Percentiles rank a stretch among this genome's conserved stretches.
phyloP scores from a whole-genome alignment of 1,284 basidiomycete genomes.

The Trichosporon sp. region DNA sequence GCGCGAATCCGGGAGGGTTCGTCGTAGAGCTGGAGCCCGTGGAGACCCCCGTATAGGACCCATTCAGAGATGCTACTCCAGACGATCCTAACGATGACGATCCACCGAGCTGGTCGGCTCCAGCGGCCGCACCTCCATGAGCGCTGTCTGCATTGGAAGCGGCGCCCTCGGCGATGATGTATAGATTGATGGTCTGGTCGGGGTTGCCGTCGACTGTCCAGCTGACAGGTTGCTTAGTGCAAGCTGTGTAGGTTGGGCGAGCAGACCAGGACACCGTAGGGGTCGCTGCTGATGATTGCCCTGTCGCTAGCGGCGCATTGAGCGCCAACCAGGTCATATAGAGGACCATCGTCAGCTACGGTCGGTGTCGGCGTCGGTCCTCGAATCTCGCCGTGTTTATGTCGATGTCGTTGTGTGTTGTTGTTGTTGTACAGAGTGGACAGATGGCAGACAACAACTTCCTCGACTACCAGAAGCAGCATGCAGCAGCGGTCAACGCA shows the following conservation, averaged over 20 bases:
- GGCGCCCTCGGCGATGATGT: background rate
- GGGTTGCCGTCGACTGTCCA: background rate
- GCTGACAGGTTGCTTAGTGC: background rate
- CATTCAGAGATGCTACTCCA: too few relatives aligned
- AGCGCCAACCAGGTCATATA: background rate
- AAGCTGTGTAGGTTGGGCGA: background rate
- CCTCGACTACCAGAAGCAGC: background rate
- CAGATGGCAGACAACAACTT: background rate
- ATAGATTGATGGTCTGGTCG: background rate
- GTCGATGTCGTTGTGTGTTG: background rate
- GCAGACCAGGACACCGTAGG: background rate
- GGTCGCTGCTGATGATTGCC: background rate
- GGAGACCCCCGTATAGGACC: background rate
- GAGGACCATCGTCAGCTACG: conserved; percentile 2
- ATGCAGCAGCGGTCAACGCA: background rate
- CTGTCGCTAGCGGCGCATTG: background rate
- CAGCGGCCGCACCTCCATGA: background rate
- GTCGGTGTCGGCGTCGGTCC: background rate
- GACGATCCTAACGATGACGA: background rate
- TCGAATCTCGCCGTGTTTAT: background rate
- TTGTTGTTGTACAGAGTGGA: background rate
- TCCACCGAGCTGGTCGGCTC: background rate
- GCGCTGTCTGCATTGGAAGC: background rate
- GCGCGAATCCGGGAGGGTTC: background rate
- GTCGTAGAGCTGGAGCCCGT: background rate